Percentiles rank a stretch among this genome's conserved stretches.
Conservation (phyloP, 179 eudicot species). For the Kewa caespitosa region DNA sequence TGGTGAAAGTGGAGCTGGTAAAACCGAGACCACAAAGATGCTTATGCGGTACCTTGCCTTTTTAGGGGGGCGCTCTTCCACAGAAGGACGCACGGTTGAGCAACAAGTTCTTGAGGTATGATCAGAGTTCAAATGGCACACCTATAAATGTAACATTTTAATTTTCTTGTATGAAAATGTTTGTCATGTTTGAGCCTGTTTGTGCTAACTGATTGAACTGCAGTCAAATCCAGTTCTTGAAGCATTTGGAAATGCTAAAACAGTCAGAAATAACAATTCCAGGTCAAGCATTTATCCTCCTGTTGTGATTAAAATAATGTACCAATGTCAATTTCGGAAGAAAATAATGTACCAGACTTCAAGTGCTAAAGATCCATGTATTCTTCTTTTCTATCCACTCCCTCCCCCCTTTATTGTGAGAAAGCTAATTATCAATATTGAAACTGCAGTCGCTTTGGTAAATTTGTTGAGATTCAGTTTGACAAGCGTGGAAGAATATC, state of each 20-base stretch:
- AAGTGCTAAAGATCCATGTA: too few relatives aligned
- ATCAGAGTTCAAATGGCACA: slow-evolving; percentile 7
- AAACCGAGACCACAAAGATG: slow-evolving; percentile 99
- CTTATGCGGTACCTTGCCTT: slow-evolving; percentile 93
- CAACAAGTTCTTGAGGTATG: slow-evolving; percentile 99
- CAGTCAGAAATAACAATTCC: slow-evolving; percentile 93
- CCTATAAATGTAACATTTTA: not conserved
- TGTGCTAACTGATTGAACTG: slow-evolving; percentile 31
- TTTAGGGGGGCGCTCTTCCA: slow-evolving; percentile 91
- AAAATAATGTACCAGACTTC: too few relatives aligned
- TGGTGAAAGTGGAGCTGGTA: slow-evolving; percentile 99
- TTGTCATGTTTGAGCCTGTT: not conserved
- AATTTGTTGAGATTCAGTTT: slow-evolving; percentile 97
- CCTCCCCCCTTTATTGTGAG: too few relatives aligned
- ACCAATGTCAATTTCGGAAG: not conserved
- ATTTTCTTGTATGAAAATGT: too few relatives aligned
- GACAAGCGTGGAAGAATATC: slow-evolving; percentile 98
- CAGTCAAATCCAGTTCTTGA: slow-evolving; percentile 98
- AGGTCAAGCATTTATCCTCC: slow-evolving; percentile 48
- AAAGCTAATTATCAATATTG: slow-evolving; percentile 13
- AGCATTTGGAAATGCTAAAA: slow-evolving; percentile 95
- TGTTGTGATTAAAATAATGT: slow-evolving; percentile 5
- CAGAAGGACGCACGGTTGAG: slow-evolving; percentile 97
- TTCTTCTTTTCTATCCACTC: too few relatives aligned
- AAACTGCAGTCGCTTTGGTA: slow-evolving; percentile 89